These are phyloP conservation scores for Arctostaphylos glauca DNA, from an alignment of 148 eudicot species.

Conservation along the genomic window DNA sequence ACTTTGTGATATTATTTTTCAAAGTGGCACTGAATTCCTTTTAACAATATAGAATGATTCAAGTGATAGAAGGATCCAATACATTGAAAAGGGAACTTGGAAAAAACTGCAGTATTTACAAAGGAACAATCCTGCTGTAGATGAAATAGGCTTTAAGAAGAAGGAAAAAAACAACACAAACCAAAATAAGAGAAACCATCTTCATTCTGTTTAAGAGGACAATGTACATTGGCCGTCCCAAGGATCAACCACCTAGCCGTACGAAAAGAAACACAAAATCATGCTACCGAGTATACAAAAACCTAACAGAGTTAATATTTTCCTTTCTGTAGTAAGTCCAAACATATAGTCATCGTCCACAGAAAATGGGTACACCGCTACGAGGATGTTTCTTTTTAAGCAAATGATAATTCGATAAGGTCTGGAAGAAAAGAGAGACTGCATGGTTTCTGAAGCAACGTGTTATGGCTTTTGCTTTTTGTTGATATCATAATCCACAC, in stretches of 20 bases:
- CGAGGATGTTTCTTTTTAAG: neutral
- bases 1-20: too few relatives aligned
- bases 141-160: neutral
- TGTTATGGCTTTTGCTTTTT: conserved; percentile 55
- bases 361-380: neutral
- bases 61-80: neutral
- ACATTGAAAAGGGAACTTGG: neutral
- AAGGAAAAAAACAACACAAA: neutral
- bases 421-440: neutral
- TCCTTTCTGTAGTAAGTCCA: neutral
- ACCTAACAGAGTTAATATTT: neutral
- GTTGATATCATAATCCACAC: conserved; percentile 81
- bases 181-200: neutral
- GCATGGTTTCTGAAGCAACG: conserved; percentile 4
- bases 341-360: neutral
- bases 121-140: neutral
- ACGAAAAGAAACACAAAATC: conserved; percentile 1
- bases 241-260: neutral
- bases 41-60: neutral
- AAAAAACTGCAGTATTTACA: neutral
- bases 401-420: neutral
- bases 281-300: neutral
- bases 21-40: neutral
- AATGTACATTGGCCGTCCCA: neutral
- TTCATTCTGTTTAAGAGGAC: neutral